phyloP scores from a whole-genome alignment of 768 basidiomycete species.

The Rhizopogon roseolus region DNA sequence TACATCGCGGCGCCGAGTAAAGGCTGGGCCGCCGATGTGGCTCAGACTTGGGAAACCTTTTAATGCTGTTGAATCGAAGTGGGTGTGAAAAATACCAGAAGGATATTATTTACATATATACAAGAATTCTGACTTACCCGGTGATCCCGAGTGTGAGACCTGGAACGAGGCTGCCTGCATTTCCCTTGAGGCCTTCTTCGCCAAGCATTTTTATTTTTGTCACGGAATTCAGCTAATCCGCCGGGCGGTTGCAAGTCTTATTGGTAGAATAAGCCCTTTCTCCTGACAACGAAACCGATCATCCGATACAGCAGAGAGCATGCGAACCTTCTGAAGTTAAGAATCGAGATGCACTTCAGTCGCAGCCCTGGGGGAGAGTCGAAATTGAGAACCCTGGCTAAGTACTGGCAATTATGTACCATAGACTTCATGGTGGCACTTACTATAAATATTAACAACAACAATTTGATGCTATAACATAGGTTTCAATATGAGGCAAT shows the following conservation, averaged over 20 bases:
- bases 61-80: neutral
- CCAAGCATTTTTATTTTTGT: neutral
- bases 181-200: neutral
- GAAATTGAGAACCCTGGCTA: neutral
- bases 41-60: neutral
- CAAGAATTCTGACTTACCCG: neutral
- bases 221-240: neutral
- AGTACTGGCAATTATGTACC: neutral
- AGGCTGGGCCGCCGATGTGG: neutral
- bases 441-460: neutral
- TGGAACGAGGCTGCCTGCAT: neutral
- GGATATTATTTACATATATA: neutral
- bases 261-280: neutral
- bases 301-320: neutral
- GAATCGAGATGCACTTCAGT: neutral
- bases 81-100: neutral
- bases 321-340: neutral
- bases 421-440: neutral
- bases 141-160: neutral
- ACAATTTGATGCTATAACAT: slow-evolving; percentile 4
- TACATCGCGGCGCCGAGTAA: neutral
- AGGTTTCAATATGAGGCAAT: neutral
- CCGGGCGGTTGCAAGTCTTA: neutral
- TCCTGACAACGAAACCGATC: neutral
- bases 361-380: too few species aligned